Conservation (phyloP, 164 flowering plant genomes). For the Santalum album region DNA sequence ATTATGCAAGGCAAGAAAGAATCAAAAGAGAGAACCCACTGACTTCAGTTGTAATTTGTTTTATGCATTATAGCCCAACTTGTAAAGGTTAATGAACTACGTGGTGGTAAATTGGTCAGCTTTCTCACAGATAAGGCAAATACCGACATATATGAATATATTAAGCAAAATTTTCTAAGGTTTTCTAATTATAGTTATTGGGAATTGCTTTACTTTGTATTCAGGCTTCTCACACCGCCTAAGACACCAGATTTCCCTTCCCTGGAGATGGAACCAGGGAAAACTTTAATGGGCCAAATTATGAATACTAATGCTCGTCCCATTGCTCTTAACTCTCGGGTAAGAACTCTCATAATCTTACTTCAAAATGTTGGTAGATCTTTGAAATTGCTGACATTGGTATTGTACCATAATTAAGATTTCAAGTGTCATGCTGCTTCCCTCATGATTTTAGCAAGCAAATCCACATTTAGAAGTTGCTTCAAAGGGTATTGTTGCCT, state of each 20-base stretch:
- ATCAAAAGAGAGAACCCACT: too few species aligned
- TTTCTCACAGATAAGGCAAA: too few species aligned
- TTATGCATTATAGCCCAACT: too few species aligned
- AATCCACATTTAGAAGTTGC: slow-evolving; percentile 18
- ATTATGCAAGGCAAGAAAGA: too few species aligned
- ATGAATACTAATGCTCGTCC: slow-evolving; percentile 52
- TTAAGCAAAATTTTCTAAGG: too few species aligned
- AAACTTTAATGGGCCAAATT: slow-evolving; percentile 34
- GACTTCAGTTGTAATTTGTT: too few species aligned
- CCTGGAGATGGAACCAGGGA: slow-evolving; percentile 58
- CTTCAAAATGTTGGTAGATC: too few species aligned
- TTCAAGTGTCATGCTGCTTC: not conserved
- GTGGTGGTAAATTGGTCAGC: too few species aligned
- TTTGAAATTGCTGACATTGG: not conserved
- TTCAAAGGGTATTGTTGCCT: slow-evolving; percentile 11
- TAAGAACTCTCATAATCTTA: slow-evolving; percentile 14
- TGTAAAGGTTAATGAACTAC: too few species aligned
- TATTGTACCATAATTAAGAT: too few species aligned
- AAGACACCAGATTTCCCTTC: slow-evolving; percentile 84
- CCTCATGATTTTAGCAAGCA: slow-evolving; percentile 13
- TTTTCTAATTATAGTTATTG: too few species aligned
- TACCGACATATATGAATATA: too few species aligned
- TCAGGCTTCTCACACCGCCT: slow-evolving; percentile 96
- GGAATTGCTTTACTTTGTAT: slow-evolving; percentile 10
- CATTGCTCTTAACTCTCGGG: slow-evolving; percentile 55